These are phyloP conservation scores for Leccinum olivaceopallidum DNA, from an alignment of 768 basidiomycete genomes.

Conservation along the genomic window DNA sequence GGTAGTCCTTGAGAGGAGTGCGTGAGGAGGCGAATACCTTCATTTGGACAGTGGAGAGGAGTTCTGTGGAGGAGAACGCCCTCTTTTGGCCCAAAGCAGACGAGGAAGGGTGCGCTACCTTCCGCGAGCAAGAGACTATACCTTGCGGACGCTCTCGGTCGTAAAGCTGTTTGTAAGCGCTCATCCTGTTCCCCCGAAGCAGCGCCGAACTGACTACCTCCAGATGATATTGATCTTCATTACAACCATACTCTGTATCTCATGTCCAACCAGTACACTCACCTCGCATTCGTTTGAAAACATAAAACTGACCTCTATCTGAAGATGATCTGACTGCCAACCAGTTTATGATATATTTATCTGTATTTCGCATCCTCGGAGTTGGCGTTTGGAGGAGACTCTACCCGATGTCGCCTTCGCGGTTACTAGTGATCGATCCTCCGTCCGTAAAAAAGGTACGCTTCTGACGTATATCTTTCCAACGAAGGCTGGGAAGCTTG, in stretches of 20 bases:
- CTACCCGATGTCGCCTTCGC: no score
- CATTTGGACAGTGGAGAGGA: no score
- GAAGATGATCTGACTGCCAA: conserved; percentile 52
- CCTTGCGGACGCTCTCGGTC: conserved; percentile 63
- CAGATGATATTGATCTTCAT: conserved; percentile 76
- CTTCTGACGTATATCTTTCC: no score
- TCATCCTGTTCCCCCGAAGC: not conserved
- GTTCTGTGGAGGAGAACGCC: no score
- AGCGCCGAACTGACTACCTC: conserved; percentile 4
- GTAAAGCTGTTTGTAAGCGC: conserved; percentile 61
- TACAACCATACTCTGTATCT: conserved; percentile 69
- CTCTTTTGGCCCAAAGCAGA: no score
- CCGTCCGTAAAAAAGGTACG: no score
- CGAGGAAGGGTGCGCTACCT: not conserved
- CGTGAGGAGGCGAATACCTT: no score
- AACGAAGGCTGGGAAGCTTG: conserved; percentile 45
- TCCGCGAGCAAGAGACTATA: conserved; percentile 29
- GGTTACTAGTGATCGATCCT: no score
- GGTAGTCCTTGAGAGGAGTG: no score
- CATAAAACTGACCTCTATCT: conserved; percentile 1
- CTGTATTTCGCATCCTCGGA: conserved; percentile 70
- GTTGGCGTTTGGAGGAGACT: conserved; percentile 32
- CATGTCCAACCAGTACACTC: conserved; percentile 56
- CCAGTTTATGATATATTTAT: conserved; percentile 58
- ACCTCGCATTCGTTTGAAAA: not conserved